These are phyloP conservation scores for Penicillium sp. DNA, from an alignment of 2,329 filamentous ascomycete genomes.

Conservation along the genomic window DNA sequence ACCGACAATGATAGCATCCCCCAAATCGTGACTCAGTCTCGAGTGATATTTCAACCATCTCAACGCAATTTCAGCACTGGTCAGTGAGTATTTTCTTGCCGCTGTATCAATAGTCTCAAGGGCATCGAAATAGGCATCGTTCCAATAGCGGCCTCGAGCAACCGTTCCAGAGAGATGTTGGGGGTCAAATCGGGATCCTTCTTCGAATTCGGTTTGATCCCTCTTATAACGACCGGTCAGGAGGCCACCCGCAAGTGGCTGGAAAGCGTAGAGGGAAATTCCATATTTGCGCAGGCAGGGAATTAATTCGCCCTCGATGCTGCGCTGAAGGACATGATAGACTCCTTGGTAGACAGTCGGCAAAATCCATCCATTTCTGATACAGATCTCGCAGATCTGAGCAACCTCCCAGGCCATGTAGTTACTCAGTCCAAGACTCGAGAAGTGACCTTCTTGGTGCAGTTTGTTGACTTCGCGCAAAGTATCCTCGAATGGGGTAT, in stretches of 20 bases:
- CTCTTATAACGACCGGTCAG: conserved; percentile 46
- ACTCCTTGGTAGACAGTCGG: conserved; percentile 53
- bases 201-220: conserved; percentile 22
- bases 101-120: conserved; percentile 43
- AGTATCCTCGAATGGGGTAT: conserved; percentile 49
- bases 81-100: conserved; percentile 45
- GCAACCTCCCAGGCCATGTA: conserved; percentile 52
- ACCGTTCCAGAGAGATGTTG: conserved; percentile 42
- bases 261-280: conserved; percentile 46
- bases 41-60: conserved; percentile 52
- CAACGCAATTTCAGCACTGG: conserved; percentile 47
- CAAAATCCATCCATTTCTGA: conserved; percentile 43
- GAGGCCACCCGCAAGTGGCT: conserved; percentile 48
- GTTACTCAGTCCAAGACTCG: conserved; percentile 51
- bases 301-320: conserved; percentile 46
- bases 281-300: conserved; percentile 47
- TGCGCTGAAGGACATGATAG: conserved; percentile 44
- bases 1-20: conserved; percentile 46
- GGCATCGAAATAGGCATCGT: conserved; percentile 47
- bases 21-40: conserved; percentile 32
- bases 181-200: conserved; percentile 32
- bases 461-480: conserved; percentile 52
- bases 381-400: conserved; percentile 50
- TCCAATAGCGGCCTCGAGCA: conserved; percentile 45
- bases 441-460: conserved; percentile 49